A percentile compares a stretch with the other conserved stretches of the same genome.
Evolutionary conservation across 768 basidiomycete species (phyloP).

Genomic region (Mrakia hoshinonis): DNA sequence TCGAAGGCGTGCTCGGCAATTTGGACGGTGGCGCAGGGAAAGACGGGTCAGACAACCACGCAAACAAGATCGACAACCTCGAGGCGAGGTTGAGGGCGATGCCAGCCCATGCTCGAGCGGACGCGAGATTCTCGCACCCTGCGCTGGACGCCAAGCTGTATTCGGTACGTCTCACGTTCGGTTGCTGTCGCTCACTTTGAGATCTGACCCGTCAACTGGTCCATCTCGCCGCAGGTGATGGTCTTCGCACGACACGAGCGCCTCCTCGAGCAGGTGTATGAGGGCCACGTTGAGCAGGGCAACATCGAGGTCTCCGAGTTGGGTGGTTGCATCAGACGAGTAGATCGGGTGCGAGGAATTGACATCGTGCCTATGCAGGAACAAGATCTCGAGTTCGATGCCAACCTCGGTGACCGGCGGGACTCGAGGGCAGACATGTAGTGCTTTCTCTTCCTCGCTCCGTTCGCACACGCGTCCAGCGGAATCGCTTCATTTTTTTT

Average conservation of each 20-base stretch:
- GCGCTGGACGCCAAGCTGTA: constrained; percentile 1
- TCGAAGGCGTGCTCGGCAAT: neutral
- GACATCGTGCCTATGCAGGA: constrained; percentile 9
- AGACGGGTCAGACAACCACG: neutral
- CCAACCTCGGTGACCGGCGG: no score
- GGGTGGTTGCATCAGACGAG: neutral
- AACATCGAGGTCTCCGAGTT: constrained; percentile 18
- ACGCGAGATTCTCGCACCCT: constrained; percentile 7
- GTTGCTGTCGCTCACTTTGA: neutral
- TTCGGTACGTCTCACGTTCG: neutral
- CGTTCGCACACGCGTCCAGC: no score
- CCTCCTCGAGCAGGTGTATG: neutral
- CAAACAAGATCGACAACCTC: neutral
- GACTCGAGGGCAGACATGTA: no score
- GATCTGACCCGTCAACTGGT: neutral
- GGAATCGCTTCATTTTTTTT: no score
- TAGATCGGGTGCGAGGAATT: constrained; percentile 1
- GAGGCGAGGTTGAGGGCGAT: neutral
- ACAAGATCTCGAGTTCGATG: neutral
- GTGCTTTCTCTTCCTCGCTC: no score
- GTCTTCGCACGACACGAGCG: neutral
- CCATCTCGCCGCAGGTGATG: neutral
- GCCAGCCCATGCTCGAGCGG: neutral
- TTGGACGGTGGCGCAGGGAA: neutral
- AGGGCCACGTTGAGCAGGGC: neutral